Evolutionary conservation across 2,329 filamentous ascomycete genomes (phyloP).

Genomic region (Apiospora rasikravindrae): DNA sequence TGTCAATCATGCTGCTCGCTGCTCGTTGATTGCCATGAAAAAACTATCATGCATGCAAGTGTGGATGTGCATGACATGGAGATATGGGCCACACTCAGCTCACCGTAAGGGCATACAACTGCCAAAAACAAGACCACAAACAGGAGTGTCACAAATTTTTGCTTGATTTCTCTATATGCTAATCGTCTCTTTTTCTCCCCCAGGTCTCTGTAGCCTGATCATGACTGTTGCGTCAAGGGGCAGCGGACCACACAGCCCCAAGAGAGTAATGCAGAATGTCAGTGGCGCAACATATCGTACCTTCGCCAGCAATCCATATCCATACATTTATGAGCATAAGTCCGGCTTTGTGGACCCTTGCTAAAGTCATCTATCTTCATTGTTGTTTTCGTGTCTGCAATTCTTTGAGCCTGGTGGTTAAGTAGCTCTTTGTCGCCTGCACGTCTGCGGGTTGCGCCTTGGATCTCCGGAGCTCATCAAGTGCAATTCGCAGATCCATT

Average conservation of each 20-base stretch:
- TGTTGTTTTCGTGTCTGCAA: neutral
- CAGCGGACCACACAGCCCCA: neutral
- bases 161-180: conserved; percentile 4
- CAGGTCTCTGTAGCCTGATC: neutral
- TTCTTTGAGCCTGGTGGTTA: neutral
- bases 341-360: neutral
- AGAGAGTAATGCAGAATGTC: neutral
- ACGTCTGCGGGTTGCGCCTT: conserved; percentile 18
- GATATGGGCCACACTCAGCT: neutral
- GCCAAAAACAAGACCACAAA: neutral
- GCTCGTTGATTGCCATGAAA: neutral
- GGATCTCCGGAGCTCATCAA: conserved; percentile 34
- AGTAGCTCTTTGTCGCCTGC: neutral
- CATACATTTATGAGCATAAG: neutral
- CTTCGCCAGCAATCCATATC: neutral
- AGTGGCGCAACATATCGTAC: neutral
- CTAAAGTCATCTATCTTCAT: neutral
- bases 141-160: neutral
- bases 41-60: neutral
- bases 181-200: neutral
- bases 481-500: conserved; percentile 35
- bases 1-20: neutral
- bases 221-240: neutral
- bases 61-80: neutral
- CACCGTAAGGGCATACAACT: neutral